Evolutionary conservation across 805 yeast genomes (phyloP).

Genomic region (Spathaspora arborariae): DNA sequence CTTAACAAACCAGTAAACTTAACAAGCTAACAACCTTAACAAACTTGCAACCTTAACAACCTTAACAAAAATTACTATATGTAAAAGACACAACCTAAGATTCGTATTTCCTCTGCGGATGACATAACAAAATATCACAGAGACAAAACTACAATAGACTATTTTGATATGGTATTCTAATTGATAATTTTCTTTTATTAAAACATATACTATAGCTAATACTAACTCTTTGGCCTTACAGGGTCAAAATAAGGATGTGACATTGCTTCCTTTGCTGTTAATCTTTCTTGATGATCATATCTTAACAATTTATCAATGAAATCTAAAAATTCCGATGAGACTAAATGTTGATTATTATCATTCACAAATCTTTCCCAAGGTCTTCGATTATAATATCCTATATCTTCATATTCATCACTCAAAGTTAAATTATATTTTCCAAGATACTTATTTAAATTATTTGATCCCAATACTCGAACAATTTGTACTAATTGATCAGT

Average conservation of each 20-base stretch:
- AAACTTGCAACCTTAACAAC: too few relatives aligned
- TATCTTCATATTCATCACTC: slow-evolving; percentile 72
- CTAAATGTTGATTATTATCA: slow-evolving; percentile 63
- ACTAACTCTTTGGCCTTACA: slow-evolving; percentile 10
- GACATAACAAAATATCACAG: too few relatives aligned
- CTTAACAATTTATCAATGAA: slow-evolving; percentile 74
- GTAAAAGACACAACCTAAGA: too few relatives aligned
- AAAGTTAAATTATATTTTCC: slow-evolving; percentile 67
- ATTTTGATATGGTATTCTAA: too few relatives aligned
- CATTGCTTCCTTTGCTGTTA: slow-evolving; percentile 88
- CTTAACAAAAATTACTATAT: too few relatives aligned
- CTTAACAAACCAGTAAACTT: too few relatives aligned
- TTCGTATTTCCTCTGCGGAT: too few relatives aligned
- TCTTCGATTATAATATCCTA: slow-evolving; percentile 67
- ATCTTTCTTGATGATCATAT: slow-evolving; percentile 84
- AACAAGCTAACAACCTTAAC: too few relatives aligned
- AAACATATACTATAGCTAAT: too few relatives aligned
- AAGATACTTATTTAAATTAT: slow-evolving; percentile 65
- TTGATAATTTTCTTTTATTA: too few relatives aligned
- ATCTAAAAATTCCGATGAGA: slow-evolving; percentile 67
- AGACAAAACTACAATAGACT: too few relatives aligned
- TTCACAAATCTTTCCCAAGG: slow-evolving; percentile 83
- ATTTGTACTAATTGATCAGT: slow-evolving; percentile 90
- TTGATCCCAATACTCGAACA: slow-evolving; percentile 83
- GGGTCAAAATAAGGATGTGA: slow-evolving; percentile 49